Conservation (phyloP, 139 green algal genomes). For the Pseudopediastrum boryanum region DNA sequence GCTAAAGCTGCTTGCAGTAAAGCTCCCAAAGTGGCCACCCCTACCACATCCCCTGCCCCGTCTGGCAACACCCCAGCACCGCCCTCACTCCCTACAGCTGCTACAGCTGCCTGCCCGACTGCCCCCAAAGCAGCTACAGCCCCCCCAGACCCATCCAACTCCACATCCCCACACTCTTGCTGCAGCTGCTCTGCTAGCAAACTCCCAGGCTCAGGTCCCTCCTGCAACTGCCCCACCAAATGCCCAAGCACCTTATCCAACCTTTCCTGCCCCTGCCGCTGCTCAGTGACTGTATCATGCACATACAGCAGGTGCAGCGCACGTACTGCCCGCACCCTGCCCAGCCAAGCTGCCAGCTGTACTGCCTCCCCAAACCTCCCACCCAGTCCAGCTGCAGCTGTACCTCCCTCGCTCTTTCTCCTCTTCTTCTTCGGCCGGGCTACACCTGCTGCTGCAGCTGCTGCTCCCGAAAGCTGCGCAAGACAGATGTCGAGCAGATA, state of each 20-base stretch:
- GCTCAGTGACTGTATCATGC: constrained; percentile 78
- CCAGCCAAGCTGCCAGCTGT: constrained; percentile 48
- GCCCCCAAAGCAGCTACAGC: constrained; percentile 25
- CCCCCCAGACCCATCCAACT: constrained; percentile 39
- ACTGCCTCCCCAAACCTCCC: neutral
- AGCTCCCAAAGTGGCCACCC: constrained; percentile 45
- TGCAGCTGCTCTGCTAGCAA: constrained; percentile 2
- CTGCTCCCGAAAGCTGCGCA: constrained; percentile 49
- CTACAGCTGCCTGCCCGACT: constrained; percentile 4
- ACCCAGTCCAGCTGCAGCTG: neutral
- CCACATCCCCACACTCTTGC: constrained; percentile 31
- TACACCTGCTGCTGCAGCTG: neutral
- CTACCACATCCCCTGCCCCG: constrained; percentile 13
- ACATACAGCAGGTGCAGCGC: constrained; percentile 83
- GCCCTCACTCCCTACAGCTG: neutral
- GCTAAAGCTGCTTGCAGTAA: constrained; percentile 82
- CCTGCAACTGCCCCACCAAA: constrained; percentile 59
- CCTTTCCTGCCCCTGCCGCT: constrained; percentile 62
- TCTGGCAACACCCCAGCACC: neutral
- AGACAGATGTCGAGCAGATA: constrained; percentile 65
- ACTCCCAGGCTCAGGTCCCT: constrained; percentile 25
- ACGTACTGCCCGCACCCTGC: constrained; percentile 63
- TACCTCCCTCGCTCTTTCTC: constrained; percentile 33
- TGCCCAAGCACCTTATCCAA: constrained; percentile 72
- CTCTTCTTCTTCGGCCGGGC: constrained; percentile 55